A percentile compares a stretch with the other conserved stretches of the same genome.
Conservation (phyloP, 169 alveolate species). For the Eimeria falciformis region DNA sequence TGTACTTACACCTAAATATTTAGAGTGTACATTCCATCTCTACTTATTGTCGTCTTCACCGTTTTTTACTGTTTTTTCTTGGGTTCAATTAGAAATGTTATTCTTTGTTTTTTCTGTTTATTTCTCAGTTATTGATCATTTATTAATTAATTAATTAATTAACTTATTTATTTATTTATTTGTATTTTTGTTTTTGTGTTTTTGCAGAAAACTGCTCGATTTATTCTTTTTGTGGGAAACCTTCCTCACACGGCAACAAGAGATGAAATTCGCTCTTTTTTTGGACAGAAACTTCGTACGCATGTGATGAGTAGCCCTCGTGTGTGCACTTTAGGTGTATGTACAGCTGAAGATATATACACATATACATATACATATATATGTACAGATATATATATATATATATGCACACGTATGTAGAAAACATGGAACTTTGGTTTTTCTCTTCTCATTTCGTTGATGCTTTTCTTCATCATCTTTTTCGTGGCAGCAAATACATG, state of each 20-base stretch:
- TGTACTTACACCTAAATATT: neutral
- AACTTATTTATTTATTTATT: neutral
- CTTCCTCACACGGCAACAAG: neutral
- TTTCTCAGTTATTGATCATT: neutral
- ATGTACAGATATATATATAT: neutral
- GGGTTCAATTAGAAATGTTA: neutral
- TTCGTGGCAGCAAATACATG: too few species aligned
- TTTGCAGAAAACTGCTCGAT: neutral
- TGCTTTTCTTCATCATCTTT: too few species aligned
- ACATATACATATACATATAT: neutral
- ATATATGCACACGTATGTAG: neutral
- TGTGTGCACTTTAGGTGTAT: too few species aligned
- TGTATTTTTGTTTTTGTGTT: neutral
- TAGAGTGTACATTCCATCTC: neutral
- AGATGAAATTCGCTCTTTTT: neutral
- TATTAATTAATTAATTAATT: too few species aligned
- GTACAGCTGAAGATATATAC: neutral
- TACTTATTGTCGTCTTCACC: neutral
- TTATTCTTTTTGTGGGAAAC: conserved; percentile 5
- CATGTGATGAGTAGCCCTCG: too few species aligned
- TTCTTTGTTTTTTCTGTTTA: neutral
- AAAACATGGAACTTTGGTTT: neutral
- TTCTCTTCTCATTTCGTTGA: neutral
- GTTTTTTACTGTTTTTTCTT: neutral
- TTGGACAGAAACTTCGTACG: conserved; percentile 31